Evolutionary conservation across 176 grass and related monocot species (phyloP).

Genomic region (Aechmea fasciata): DNA sequence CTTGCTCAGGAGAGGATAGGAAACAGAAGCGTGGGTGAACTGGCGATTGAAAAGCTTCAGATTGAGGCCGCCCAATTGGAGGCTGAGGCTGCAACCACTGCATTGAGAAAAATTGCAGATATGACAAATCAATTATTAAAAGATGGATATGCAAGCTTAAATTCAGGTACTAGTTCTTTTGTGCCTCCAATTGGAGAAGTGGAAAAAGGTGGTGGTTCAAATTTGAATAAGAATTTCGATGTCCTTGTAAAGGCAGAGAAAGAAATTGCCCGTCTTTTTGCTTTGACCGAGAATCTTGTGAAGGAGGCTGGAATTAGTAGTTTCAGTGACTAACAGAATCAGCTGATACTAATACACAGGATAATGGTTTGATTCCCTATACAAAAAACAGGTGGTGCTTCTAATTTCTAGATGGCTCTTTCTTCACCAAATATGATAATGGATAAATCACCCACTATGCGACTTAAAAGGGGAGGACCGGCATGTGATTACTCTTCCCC

Average conservation of each 20-base stretch:
- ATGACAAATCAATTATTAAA: constrained; percentile 30
- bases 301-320: constrained; percentile 15
- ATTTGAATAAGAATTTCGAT: constrained; percentile 12
- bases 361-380: too few species aligned
- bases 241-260: constrained; percentile 39
- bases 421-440: too few species aligned
- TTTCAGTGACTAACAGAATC: constrained; percentile 9
- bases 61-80: constrained; percentile 25
- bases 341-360: constrained; percentile 1
- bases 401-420: too few species aligned
- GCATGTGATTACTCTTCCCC: too few species aligned
- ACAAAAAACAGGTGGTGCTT: too few species aligned
- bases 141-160: constrained; percentile 6
- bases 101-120: constrained; percentile 30
- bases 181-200: constrained; percentile 10
- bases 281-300: constrained; percentile 42
- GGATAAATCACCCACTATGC: too few species aligned
- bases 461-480: too few species aligned
- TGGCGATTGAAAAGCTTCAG: constrained; percentile 14
- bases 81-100: constrained; percentile 35
- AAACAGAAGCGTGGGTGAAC: constrained; percentile 2
- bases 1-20: constrained; percentile 13
- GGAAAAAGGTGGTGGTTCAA: constrained; percentile 1
- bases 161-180: constrained; percentile 12
- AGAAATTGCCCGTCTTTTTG: constrained; percentile 36